phyloP scores from a whole-genome alignment of 2,329 filamentous ascomycete genomes.

The Cytospora paraplurivora region DNA sequence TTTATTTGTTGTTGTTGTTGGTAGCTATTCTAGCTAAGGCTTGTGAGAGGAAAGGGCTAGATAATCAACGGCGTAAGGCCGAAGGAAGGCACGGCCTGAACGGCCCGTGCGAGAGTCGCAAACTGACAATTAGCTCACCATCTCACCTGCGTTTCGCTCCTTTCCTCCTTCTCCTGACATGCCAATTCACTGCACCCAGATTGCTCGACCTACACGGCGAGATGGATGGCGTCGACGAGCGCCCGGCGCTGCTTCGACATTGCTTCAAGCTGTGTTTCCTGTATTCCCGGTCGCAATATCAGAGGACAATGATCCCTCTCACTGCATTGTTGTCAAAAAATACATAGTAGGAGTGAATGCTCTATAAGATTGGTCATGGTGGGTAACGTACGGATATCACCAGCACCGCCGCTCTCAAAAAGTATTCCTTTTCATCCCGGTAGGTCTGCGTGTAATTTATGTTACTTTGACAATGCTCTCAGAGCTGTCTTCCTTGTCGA shows the following conservation, averaged over 20 bases:
- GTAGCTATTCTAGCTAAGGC: too few species aligned
- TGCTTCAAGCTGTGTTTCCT: conserved; percentile 21
- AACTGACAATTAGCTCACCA: too few species aligned
- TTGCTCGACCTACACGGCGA: neutral
- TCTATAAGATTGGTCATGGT: neutral
- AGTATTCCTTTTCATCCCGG: conserved; percentile 1
- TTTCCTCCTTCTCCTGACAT: conserved; percentile 1
- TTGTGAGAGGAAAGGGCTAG: too few species aligned
- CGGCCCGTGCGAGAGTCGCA: too few species aligned
- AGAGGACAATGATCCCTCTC: neutral
- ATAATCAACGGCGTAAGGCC: too few species aligned
- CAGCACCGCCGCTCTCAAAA: conserved; percentile 24
- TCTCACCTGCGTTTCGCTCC: too few species aligned
- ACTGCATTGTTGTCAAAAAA: neutral
- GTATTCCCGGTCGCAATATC: neutral
- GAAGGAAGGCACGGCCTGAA: too few species aligned
- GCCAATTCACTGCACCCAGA: neutral
- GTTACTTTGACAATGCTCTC: too few species aligned
- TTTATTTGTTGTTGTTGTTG: too few species aligned
- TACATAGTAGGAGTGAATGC: too few species aligned
- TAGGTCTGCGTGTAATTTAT: too few species aligned
- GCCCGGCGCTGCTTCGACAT: conserved; percentile 13
- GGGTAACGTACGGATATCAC: conserved; percentile 20
- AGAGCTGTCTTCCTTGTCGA: too few species aligned
- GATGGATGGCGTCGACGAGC: conserved; percentile 2